A percentile compares a stretch with the other conserved stretches of the same genome.
Evolutionary conservation across 306 rosid genomes (phyloP).

Genomic region (Cicer yamashitae): DNA sequence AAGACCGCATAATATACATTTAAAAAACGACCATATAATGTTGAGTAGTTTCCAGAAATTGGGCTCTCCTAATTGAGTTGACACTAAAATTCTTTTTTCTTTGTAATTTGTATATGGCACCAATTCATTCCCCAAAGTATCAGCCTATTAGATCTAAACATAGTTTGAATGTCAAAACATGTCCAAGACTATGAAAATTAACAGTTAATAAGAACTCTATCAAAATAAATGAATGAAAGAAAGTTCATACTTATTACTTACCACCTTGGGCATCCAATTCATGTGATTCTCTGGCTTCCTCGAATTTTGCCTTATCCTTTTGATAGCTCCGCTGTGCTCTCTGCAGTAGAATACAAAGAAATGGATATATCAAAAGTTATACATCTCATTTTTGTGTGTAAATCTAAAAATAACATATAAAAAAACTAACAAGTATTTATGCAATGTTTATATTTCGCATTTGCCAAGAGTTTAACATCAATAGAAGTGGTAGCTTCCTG

Average conservation of each 20-base stretch:
- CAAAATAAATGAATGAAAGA: conserved; percentile 15
- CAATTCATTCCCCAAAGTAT: conserved; percentile 22
- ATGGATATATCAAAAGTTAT: conserved; percentile 19
- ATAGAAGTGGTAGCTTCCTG: conserved; percentile 7
- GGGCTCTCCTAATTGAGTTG: conserved; percentile 16
- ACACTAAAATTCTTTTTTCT: conserved; percentile 11
- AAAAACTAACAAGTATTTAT: background rate
- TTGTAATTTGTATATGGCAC: background rate
- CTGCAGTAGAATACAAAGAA: conserved; percentile 55
- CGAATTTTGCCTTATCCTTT: conserved; percentile 76
- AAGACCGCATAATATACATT: background rate
- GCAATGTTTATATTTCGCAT: background rate
- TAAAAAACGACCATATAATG: background rate
- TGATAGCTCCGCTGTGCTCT: conserved; percentile 92
- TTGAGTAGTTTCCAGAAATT: conserved; percentile 26
- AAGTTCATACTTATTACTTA: conserved; percentile 64
- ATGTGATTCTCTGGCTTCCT: conserved; percentile 68
- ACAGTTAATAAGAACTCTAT: conserved; percentile 17
- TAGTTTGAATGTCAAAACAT: conserved; percentile 17
- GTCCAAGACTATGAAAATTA: conserved; percentile 25
- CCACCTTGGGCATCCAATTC: conserved; percentile 68
- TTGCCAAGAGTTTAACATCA: conserved; percentile 26
- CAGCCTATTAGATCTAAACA: background rate
- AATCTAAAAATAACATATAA: conserved; percentile 7
- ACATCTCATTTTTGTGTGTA: background rate